These are phyloP conservation scores for Chalaropsis ovoidea DNA, from an alignment of 2,329 filamentous ascomycete species.

Conservation along the genomic window DNA sequence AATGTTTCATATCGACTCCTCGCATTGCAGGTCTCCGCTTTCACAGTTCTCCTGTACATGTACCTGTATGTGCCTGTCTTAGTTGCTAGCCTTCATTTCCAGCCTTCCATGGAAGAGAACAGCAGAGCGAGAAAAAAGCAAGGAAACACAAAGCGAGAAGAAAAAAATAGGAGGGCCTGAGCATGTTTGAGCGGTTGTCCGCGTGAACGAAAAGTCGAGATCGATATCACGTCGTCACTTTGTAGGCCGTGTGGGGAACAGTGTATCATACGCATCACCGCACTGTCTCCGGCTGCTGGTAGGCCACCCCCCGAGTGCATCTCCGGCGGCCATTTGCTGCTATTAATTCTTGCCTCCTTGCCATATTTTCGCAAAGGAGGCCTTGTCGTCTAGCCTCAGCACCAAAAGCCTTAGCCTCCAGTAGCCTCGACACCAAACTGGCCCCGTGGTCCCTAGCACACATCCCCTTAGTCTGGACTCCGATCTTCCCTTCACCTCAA, in stretches of 20 bases:
- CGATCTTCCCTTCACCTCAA: background rate
- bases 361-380: background rate
- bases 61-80: background rate
- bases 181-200: background rate
- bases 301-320: background rate
- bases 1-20: constrained; percentile 8
- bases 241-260: background rate
- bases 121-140: background rate
- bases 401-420: background rate
- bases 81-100: constrained; percentile 1
- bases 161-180: background rate
- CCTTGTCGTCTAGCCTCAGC: background rate
- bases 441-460: background rate
- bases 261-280: background rate
- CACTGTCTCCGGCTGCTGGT: background rate
- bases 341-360: background rate
- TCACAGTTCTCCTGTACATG: background rate
- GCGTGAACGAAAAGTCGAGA: background rate
- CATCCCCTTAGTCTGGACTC: background rate
- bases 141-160: background rate
- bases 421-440: background rate
- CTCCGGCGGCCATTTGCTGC: background rate
- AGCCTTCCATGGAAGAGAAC: background rate
- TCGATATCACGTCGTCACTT: background rate
- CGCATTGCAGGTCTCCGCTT: constrained; percentile 12